These are phyloP conservation scores for Podochytrium sp. DNA, from an alignment of 192 early-diverging fungal genomes.

Conservation along the genomic window DNA sequence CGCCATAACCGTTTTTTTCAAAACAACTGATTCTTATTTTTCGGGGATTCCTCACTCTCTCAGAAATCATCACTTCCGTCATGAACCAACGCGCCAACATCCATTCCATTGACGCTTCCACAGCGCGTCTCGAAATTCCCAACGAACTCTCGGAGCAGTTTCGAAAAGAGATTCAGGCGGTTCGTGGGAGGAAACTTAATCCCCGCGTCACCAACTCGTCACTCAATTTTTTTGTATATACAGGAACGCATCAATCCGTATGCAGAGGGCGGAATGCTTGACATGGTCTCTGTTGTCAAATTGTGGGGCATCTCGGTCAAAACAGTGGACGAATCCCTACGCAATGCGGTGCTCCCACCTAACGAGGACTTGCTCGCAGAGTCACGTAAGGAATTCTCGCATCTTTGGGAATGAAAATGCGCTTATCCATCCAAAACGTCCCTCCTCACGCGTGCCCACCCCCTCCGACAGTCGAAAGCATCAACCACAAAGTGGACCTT, in stretches of 20 bases:
- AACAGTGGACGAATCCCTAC: background rate
- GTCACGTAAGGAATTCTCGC: no score
- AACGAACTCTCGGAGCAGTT: background rate
- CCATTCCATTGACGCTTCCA: background rate
- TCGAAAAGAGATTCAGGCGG: conserved; percentile 2
- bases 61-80: conserved; percentile 7
- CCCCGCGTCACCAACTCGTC: background rate
- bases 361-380: no score
- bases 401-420: background rate
- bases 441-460: no score
- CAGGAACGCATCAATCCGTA: conserved; percentile 12
- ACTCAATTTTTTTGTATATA: no score
- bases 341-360: background rate
- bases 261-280: background rate
- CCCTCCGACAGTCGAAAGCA: background rate
- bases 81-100: background rate
- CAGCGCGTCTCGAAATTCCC: background rate
- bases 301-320: conserved; percentile 4
- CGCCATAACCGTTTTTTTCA: background rate
- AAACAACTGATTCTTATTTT: background rate
- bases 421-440: no score
- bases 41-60: background rate
- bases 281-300: conserved; percentile 8
- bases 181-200: background rate
- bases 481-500: background rate